These are phyloP conservation scores for Gaertneriomyces semiglobifer DNA, from an alignment of 192 early-diverging fungal species.

Conservation along the genomic window DNA sequence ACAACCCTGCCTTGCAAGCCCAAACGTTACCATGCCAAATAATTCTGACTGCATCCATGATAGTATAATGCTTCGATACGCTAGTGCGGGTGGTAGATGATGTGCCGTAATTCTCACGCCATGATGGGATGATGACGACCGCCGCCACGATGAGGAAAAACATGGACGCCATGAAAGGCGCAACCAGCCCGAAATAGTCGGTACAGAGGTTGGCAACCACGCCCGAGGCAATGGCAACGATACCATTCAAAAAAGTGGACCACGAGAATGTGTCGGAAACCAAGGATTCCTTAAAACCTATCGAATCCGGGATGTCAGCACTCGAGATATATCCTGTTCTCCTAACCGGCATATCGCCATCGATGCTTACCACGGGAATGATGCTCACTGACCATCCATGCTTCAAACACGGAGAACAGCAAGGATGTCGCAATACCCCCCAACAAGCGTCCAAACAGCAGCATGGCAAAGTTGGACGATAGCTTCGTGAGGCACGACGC, in stretches of 20 bases:
- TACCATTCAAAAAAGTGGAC: conserved; percentile 64
- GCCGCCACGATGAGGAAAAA: conserved; percentile 47
- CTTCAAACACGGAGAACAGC: conserved; percentile 48
- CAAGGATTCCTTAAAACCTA: conserved; percentile 50
- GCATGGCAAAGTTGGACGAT: conserved; percentile 25
- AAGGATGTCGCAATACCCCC: conserved; percentile 50
- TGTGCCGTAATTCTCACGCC: conserved; percentile 76
- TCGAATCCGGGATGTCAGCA: not conserved
- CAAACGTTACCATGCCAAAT: conserved; percentile 15
- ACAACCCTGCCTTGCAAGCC: not conserved
- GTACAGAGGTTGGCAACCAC: conserved; percentile 63
- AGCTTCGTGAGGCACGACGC: conserved; percentile 43
- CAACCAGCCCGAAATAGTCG: conserved; percentile 48
- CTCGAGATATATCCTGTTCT: no score
- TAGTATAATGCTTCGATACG: not conserved
- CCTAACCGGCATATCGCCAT: not conserved
- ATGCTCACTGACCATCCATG: conserved; percentile 50
- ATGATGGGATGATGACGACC: conserved; percentile 48
- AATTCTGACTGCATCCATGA: conserved; percentile 8
- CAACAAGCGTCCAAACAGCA: conserved; percentile 43
- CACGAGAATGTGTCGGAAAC: conserved; percentile 63
- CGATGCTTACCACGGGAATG: conserved; percentile 15
- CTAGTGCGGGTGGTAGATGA: no score
- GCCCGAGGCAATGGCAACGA: conserved; percentile 60
- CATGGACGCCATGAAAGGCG: conserved; percentile 64